phyloP scores from a whole-genome alignment of 106 monocot species.

The Iris macrosiphon region DNA sequence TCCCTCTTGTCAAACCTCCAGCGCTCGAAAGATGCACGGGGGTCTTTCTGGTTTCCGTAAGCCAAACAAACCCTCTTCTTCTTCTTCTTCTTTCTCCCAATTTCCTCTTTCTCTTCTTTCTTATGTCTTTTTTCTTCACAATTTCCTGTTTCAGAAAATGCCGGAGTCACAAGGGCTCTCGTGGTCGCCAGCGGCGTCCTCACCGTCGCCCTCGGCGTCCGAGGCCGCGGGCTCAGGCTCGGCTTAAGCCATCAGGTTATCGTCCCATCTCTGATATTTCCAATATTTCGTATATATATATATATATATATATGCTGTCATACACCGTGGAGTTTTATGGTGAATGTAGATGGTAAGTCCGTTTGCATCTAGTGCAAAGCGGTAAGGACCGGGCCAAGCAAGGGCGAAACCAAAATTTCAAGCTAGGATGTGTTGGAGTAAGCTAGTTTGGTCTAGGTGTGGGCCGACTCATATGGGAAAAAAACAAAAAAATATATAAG shows the following conservation, averaged over 20 bases:
- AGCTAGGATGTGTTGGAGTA: too few relatives aligned
- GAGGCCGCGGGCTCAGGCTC: constrained; percentile 24
- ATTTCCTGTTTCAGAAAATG: constrained; percentile 46
- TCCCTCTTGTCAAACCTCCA: background rate
- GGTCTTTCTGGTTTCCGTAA: constrained; percentile 61
- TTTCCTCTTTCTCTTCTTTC: background rate
- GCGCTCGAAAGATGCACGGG: constrained; percentile 38
- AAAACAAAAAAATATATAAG: too few relatives aligned
- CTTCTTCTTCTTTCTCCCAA: background rate
- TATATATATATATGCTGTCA: too few relatives aligned
- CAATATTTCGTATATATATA: too few relatives aligned
- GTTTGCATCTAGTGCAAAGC: too few relatives aligned
- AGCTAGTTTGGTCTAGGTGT: too few relatives aligned
- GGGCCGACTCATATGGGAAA: too few relatives aligned
- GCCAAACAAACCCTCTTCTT: background rate
- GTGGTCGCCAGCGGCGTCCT: constrained; percentile 34
- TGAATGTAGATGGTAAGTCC: too few relatives aligned
- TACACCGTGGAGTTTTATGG: too few relatives aligned
- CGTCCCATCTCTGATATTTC: background rate
- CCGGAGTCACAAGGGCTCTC: constrained; percentile 48
- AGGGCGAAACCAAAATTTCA: too few relatives aligned
- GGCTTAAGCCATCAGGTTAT: constrained; percentile 46
- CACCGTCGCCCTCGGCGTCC: constrained; percentile 25
- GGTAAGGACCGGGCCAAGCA: too few relatives aligned
- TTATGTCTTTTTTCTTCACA: background rate